Conservation (phyloP, 116 monocot species). For the Phalaenopsis hybrid region DNA sequence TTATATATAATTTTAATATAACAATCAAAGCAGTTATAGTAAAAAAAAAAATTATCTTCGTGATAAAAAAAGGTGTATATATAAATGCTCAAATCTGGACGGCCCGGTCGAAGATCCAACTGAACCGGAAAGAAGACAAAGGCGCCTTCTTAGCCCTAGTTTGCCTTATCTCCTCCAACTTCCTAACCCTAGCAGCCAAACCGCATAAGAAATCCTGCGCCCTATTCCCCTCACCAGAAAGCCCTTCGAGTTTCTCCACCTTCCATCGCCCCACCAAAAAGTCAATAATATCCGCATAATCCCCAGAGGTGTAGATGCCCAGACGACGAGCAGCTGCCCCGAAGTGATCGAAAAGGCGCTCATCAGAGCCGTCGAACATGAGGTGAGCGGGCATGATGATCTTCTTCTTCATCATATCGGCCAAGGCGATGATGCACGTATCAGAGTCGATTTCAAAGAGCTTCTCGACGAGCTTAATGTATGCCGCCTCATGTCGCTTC, state of each 20-base stretch:
- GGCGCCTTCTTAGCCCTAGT: not conserved
- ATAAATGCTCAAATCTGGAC: not conserved
- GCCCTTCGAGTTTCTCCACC: not conserved
- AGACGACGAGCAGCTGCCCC: conserved; percentile 1
- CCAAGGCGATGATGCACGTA: conserved; percentile 4
- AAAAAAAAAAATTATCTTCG: too few relatives aligned
- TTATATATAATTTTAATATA: too few relatives aligned
- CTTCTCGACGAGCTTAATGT: conserved; percentile 3
- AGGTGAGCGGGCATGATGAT: conserved; percentile 17
- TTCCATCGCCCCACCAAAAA: conserved; percentile 13
- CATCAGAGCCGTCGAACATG: conserved; percentile 14
- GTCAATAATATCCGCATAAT: conserved; percentile 14
- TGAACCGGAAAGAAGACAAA: not conserved
- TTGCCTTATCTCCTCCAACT: not conserved
- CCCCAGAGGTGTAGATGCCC: conserved; percentile 10
- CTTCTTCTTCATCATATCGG: conserved; percentile 2
- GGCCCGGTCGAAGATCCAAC: conserved; percentile 11
- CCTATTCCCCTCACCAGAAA: conserved; percentile 7
- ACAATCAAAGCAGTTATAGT: too few relatives aligned
- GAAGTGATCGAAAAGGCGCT: conserved; percentile 7
- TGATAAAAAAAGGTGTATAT: too few relatives aligned
- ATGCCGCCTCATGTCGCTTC: not conserved
- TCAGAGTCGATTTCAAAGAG: conserved; percentile 17
- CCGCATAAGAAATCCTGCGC: conserved; percentile 14
- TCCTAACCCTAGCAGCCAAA: conserved; percentile 13